Percentiles rank a stretch among this genome's conserved stretches.
Evolutionary conservation across 2,329 filamentous ascomycete species (phyloP).

Genomic region (Amylocarpus encephaloides): DNA sequence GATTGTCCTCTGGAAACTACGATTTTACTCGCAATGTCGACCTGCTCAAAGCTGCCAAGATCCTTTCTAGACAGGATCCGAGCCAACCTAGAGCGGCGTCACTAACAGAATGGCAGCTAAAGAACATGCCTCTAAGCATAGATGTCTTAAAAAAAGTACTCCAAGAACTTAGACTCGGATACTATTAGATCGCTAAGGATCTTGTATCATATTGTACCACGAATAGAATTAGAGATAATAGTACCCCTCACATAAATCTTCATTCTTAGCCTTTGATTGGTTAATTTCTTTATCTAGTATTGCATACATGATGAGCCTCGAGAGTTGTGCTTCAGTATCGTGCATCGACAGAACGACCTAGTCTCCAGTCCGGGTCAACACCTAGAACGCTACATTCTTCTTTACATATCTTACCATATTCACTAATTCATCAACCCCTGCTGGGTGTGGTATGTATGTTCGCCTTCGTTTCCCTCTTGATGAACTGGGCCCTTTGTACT

Average conservation of each 20-base stretch:
- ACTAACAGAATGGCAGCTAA: conserved; percentile 11
- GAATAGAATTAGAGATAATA: background rate
- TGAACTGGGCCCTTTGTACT: too few species aligned
- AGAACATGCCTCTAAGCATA: conserved; percentile 13
- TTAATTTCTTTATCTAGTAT: background rate
- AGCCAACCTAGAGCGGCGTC: background rate
- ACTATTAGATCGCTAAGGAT: conserved; percentile 5
- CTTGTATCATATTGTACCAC: background rate
- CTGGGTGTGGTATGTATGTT: too few species aligned
- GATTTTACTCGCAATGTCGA: background rate
- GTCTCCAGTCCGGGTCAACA: too few species aligned
- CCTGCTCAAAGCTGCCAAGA: conserved; percentile 2
- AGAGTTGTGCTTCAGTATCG: too few species aligned
- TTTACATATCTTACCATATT: background rate
- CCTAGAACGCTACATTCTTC: too few species aligned
- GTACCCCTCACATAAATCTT: background rate
- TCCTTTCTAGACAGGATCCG: background rate
- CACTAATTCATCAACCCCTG: background rate
- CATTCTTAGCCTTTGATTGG: background rate
- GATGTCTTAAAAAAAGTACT: conserved; percentile 14
- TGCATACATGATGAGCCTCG: too few species aligned
- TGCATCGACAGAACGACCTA: too few species aligned
- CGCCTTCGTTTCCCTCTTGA: too few species aligned
- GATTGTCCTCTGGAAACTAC: conserved; percentile 26
- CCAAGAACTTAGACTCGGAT: conserved; percentile 4